Conservation (phyloP, 2,329 filamentous ascomycete species). For the Diaporthe amygdali region DNA sequence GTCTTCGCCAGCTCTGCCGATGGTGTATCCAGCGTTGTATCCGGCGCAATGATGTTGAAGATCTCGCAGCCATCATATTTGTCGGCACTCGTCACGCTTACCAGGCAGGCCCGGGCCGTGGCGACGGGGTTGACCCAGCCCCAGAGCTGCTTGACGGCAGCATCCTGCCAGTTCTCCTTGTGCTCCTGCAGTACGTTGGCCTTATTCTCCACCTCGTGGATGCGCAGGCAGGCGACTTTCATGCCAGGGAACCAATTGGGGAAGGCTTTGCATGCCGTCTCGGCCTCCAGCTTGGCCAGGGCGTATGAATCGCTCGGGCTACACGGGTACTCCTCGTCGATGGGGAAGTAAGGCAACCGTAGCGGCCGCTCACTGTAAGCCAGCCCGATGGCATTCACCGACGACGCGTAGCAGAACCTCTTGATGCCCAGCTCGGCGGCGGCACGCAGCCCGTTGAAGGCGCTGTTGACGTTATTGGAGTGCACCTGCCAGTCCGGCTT, state of each 20-base stretch:
- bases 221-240: conserved; percentile 42
- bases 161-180: conserved; percentile 37
- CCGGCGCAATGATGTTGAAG: conserved; percentile 41
- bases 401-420: conserved; percentile 41
- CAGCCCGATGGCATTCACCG: conserved; percentile 43
- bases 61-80: conserved; percentile 35
- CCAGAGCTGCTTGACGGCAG: conserved; percentile 41
- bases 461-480: conserved; percentile 41
- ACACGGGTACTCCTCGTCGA: conserved; percentile 38
- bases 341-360: conserved; percentile 41
- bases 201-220: conserved; percentile 40
- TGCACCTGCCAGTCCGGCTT: conserved; percentile 39
- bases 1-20: conserved; percentile 19
- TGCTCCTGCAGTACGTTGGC: conserved; percentile 38
- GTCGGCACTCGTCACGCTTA: conserved; percentile 33
- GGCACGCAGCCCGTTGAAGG: conserved; percentile 45
- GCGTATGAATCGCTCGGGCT: conserved; percentile 42
- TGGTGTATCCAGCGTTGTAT: conserved; percentile 28
- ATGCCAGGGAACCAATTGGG: conserved; percentile 42
- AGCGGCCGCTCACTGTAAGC: conserved; percentile 41
- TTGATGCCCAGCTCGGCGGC: conserved; percentile 40
- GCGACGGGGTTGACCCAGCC: conserved; percentile 41
- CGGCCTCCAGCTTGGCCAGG: conserved; percentile 41
- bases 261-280: conserved; percentile 39
- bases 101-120: conserved; percentile 40